Percentiles rank a stretch among this genome's conserved stretches.
These are phyloP conservation scores for Coniosporium uncinatum DNA, from an alignment of 2,329 filamentous ascomycete genomes.

Conservation along the genomic window DNA sequence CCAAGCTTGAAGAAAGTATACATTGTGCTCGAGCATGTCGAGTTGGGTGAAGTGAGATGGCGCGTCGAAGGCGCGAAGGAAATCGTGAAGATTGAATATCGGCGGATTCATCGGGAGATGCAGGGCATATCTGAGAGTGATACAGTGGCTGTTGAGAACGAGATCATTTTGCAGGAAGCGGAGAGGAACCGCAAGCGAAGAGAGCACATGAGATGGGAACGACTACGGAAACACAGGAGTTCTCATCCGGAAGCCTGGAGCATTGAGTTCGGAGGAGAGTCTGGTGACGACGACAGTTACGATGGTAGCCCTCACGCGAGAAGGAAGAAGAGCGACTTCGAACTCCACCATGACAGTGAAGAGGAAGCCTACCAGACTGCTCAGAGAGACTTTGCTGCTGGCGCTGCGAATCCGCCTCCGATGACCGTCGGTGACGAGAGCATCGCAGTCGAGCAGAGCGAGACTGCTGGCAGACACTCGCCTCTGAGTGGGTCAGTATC, in stretches of 20 bases:
- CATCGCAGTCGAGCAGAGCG: background rate
- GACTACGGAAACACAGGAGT: slow-evolving; percentile 22
- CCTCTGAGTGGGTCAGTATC: background rate
- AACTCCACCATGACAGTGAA: slow-evolving; percentile 5
- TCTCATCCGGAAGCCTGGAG: slow-evolving; percentile 57
- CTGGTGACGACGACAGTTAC: slow-evolving; percentile 41
- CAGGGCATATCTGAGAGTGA: slow-evolving; percentile 37
- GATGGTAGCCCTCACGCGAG: no score
- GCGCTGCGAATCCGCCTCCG: background rate
- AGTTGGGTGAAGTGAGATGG: slow-evolving; percentile 93
- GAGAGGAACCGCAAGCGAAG: slow-evolving; percentile 50
- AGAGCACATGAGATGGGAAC: slow-evolving; percentile 28
- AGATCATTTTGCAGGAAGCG: slow-evolving; percentile 34
- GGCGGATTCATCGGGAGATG: slow-evolving; percentile 70
- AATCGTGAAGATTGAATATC: slow-evolving; percentile 78
- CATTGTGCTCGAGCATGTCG: slow-evolving; percentile 93
- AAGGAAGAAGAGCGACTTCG: slow-evolving; percentile 1
- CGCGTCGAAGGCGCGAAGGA: slow-evolving; percentile 81
- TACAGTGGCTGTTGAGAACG: slow-evolving; percentile 33
- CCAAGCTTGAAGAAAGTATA: slow-evolving; percentile 97
- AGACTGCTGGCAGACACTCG: background rate
- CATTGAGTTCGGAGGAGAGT: slow-evolving; percentile 68
- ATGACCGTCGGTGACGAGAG: background rate
- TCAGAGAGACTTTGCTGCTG: background rate
- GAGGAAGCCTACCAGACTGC: background rate